Base-by-base conservation (phyloP, 2,329 filamentous ascomycete species). In the Verruconis gallopava region DNA sequence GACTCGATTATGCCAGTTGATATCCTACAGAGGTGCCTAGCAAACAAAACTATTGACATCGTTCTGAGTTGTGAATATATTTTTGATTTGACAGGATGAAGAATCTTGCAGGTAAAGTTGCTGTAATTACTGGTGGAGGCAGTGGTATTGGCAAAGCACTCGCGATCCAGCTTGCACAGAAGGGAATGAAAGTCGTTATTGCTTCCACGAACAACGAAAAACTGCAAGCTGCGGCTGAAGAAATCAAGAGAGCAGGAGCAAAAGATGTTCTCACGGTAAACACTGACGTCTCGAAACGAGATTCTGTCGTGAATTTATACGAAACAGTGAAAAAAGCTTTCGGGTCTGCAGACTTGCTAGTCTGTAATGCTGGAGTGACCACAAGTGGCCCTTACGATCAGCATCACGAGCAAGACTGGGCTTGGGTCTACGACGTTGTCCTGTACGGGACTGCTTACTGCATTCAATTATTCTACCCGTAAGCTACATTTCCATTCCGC, bases 81-180 rank as follows among this genome's bases (percentile, higher is more conserved):
- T n/a, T n/a, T n/a, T n/a, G n/a, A n/a, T n/a, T n/a, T n/a, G n/a
- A n/a, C n/a, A n/a, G n/a, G 4, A 50, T 50, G 47, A 50, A 49
- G 37, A 44, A 51, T 25, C 22, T 49, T 5, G 41, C 42, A 41
- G 44, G 43, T 3, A 51, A 50, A 42, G 45, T 46, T 3, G 49
- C 47, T 15, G 21, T 50, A 9, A 51, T 51, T 14, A 51, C 47
- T 2, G 48, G 48, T 11, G 49, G 48, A 13, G 47, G 45, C 5
- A 48, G 45, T 20, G 49, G 49, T 9, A 50, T 50, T 34, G 48
- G 48, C 13, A 46, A 48, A 13, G 47, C 43, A 6, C 42, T 50
- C 12, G 46, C 48, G 21, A 42, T 50, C 15, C 39, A 49, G 44
- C 43, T 50, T 13, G 48, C 48, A 4, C 43, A 42, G 13, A 30